These are phyloP conservation scores for Calonectria henricotiae DNA, from an alignment of 2,329 filamentous ascomycete genomes.

Conservation along the genomic window DNA sequence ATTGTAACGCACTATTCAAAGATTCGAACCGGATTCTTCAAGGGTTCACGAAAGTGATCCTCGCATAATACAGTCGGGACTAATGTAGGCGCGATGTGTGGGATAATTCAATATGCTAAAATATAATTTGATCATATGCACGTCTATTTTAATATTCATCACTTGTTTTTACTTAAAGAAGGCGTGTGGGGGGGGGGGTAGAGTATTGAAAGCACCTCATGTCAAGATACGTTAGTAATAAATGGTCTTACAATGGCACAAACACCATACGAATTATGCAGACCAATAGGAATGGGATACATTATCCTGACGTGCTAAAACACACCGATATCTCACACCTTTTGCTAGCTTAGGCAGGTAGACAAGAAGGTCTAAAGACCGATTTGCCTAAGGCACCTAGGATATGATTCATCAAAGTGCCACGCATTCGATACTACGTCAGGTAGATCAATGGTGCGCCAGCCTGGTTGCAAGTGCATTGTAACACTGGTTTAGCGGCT, in stretches of 20 bases:
- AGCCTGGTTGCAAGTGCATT: not conserved
- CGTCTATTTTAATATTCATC: not conserved
- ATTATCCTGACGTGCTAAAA: not conserved
- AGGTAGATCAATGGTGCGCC: constrained; percentile 7
- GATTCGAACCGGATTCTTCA: no score
- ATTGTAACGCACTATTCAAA: not conserved
- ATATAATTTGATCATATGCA: not conserved
- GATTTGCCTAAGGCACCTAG: not conserved
- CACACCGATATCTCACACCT: not conserved
- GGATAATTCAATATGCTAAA: not conserved
- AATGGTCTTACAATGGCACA: not conserved
- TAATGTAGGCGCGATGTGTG: not conserved
- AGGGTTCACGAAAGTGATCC: not conserved
- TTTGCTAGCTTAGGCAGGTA: not conserved
- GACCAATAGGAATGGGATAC: not conserved
- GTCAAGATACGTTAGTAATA: constrained; percentile 1
- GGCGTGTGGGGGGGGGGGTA: not conserved
- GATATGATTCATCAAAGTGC: not conserved
- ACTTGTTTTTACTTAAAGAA: not conserved
- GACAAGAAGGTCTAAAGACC: not conserved
- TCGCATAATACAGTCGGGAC: no score
- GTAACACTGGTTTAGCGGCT: constrained; percentile 7
- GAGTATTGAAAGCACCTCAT: not conserved
- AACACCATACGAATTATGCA: constrained; percentile 20
- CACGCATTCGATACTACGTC: no score